A percentile compares a stretch with the other conserved stretches of the same genome.
Evolutionary conservation across 768 basidiomycete species (phyloP).

Genomic region (Rhizopogon rudus): DNA sequence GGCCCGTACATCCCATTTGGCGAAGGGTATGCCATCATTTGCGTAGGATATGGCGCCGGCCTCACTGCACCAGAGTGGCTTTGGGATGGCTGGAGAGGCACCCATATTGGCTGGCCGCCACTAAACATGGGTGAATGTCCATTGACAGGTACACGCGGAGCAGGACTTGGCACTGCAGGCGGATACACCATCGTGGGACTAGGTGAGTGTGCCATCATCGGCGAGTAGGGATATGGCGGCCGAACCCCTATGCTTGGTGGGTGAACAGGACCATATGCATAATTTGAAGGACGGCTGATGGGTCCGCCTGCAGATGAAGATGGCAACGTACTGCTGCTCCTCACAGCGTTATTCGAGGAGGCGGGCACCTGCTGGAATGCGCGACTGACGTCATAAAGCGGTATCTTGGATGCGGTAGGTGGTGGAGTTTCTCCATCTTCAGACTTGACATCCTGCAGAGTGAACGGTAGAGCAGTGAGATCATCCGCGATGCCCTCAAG

Average conservation of each 20-base stretch:
- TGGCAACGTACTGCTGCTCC: slow-evolving; percentile 45
- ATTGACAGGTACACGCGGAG: slow-evolving; percentile 60
- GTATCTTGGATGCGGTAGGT: slow-evolving; percentile 67
- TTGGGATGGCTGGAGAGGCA: slow-evolving; percentile 46
- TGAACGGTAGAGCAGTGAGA: slow-evolving; percentile 72
- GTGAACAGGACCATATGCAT: slow-evolving; percentile 33
- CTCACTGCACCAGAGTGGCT: slow-evolving; percentile 50
- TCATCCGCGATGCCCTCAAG: slow-evolving; percentile 83
- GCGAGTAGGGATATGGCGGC: slow-evolving; percentile 52
- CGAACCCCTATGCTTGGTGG: slow-evolving; percentile 46
- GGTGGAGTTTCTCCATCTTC: slow-evolving; percentile 83
- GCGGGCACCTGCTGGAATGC: slow-evolving; percentile 85
- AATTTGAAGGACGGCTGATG: slow-evolving; percentile 21
- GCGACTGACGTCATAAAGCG: slow-evolving; percentile 75
- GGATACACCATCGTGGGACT: slow-evolving; percentile 65
- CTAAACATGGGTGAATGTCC: slow-evolving; percentile 58
- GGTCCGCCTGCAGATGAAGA: slow-evolving; percentile 37
- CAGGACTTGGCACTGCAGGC: slow-evolving; percentile 56
- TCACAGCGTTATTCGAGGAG: slow-evolving; percentile 42
- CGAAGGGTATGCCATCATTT: slow-evolving; percentile 61
- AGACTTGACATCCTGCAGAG: slow-evolving; percentile 80
- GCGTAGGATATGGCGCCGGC: slow-evolving; percentile 57
- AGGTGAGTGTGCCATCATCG: slow-evolving; percentile 71
- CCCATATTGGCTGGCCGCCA: slow-evolving; percentile 52
- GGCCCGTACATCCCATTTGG: slow-evolving; percentile 46